phyloP scores from a whole-genome alignment of 495 filamentous ascomycete genomes.

The Parathielavia hyrcaniae region DNA sequence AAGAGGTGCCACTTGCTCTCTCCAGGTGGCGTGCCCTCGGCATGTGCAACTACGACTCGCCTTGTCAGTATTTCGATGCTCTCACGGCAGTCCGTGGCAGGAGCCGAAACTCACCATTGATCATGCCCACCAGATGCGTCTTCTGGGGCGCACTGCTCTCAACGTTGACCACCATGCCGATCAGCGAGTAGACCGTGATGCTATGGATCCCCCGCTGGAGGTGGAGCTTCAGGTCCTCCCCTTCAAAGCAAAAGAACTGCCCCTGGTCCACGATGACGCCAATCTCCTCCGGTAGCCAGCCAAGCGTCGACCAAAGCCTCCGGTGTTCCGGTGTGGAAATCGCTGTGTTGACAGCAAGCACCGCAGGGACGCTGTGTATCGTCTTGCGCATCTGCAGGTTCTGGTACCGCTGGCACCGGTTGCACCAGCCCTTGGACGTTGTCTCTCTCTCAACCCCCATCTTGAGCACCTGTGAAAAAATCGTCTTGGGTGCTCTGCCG shows the following conservation, averaged over 20 bases:
- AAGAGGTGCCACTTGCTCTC: slow-evolving; percentile 83
- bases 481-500: slow-evolving; percentile 47
- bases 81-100: slow-evolving; percentile 8
- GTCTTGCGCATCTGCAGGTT: slow-evolving; percentile 71
- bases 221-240: slow-evolving; percentile 70
- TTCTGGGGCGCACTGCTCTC: slow-evolving; percentile 76
- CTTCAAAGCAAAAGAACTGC: slow-evolving; percentile 85
- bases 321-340: slow-evolving; percentile 63
- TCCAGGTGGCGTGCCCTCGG: slow-evolving; percentile 46
- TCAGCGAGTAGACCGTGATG: slow-evolving; percentile 80
- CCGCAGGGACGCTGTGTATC: slow-evolving; percentile 68
- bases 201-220: slow-evolving; percentile 56
- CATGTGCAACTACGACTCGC: slow-evolving; percentile 54
- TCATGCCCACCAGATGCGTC: slow-evolving; percentile 82
- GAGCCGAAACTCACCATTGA: slow-evolving; percentile 56
- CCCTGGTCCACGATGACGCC: slow-evolving; percentile 76
- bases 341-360: slow-evolving; percentile 78
- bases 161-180: slow-evolving; percentile 86
- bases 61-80: slow-evolving; percentile 20
- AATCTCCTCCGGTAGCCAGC: slow-evolving; percentile 88
- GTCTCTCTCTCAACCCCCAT: slow-evolving; percentile 80
- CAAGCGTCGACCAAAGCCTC: slow-evolving; percentile 76
- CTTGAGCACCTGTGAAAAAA: slow-evolving; percentile 79
- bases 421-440: slow-evolving; percentile 82
- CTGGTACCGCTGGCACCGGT: slow-evolving; percentile 78